Percentiles rank a stretch among this genome's conserved stretches.
phyloP scores from a whole-genome alignment of 2,329 filamentous ascomycete species.

The Pochonia chlamydosporia region DNA sequence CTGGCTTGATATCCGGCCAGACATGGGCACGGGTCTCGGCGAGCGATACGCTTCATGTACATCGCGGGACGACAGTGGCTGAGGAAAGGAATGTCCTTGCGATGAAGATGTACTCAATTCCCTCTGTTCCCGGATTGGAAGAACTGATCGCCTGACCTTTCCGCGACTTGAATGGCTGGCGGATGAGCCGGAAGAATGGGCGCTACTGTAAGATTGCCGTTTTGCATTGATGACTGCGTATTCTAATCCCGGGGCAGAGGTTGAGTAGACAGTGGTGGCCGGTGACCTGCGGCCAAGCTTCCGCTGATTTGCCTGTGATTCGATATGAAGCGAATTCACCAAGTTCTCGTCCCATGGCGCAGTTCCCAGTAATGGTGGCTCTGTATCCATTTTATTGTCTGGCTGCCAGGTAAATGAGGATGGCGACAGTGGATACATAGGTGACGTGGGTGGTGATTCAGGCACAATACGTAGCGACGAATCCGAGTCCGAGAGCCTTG shows the following conservation, averaged over 20 bases:
- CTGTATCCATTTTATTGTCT: neutral
- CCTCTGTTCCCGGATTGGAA: slow-evolving; percentile 10
- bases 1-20: slow-evolving; percentile 1
- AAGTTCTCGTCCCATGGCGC: neutral
- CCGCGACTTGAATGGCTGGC: slow-evolving; percentile 8
- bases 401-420: slow-evolving; percentile 1
- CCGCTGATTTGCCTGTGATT: neutral
- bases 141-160: slow-evolving; percentile 6
- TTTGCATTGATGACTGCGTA: slow-evolving; percentile 5
- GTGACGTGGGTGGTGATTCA: slow-evolving; percentile 8
- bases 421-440: neutral
- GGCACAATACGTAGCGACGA: slow-evolving; percentile 11
- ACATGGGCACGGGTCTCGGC: neutral
- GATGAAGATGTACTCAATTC: neutral
- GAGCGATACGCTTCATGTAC: neutral
- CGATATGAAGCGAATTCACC: neutral
- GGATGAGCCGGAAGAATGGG: slow-evolving; percentile 9
- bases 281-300: neutral
- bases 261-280: neutral
- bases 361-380: neutral
- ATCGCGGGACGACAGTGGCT: neutral
- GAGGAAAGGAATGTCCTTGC: slow-evolving; percentile 2
- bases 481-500: slow-evolving; percentile 16
- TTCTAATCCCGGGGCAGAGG: slow-evolving; percentile 2
- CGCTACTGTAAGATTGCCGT: slow-evolving; percentile 12